Base-by-base conservation (phyloP, 345 rosid genomes). In the Abelmoschus esculentus region DNA sequence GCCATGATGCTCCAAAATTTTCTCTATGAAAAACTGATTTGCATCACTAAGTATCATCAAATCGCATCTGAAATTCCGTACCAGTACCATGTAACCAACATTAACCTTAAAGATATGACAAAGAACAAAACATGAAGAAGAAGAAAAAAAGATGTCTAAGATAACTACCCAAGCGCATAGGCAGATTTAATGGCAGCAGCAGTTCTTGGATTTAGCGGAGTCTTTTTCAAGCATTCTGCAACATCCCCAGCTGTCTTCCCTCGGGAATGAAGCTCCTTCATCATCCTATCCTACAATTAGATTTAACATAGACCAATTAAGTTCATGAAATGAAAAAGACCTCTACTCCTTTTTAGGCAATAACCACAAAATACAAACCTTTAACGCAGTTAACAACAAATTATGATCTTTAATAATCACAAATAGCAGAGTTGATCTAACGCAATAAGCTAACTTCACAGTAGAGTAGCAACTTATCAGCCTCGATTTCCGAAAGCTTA, bases 41-140 rank as follows among this genome's bases (percentile, higher is more conserved):
- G 98, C 96, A 66, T 92, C 98, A 66, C 96, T 90, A 74, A 90
- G 74, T 63, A 90, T 83, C 82, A 81, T 92, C 62, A 92, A 70
- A 66, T 92, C 89, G 59, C 96, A 92, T 73, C 98, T 90, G 78
- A 72, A 77, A 64, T 12, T 66, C 5, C 36, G 53, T 26, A 66
- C 6, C 57, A 47, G 50, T 26, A 65, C 9, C 71, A 55, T 32
- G 65, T 67, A 73, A 29, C 49, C 72, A 61, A 38, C 9, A 57
- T 75, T 55, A 75, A 15, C 68, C 67, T 4, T 67, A 47, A 62
- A 61, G 42, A 38, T 38, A 9, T 34, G 62, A 61, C 40, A 46
- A 64, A 11, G 6, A 18, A 5, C 47, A 46, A 28, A 44, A 36
- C 3, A 62, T 14, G 18, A 49, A 13, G n/a, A 11, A 44, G 1